Evolutionary conservation across 352 stramenopile genomes (phyloP).

Genomic region (Aphanomyces stellatus): DNA sequence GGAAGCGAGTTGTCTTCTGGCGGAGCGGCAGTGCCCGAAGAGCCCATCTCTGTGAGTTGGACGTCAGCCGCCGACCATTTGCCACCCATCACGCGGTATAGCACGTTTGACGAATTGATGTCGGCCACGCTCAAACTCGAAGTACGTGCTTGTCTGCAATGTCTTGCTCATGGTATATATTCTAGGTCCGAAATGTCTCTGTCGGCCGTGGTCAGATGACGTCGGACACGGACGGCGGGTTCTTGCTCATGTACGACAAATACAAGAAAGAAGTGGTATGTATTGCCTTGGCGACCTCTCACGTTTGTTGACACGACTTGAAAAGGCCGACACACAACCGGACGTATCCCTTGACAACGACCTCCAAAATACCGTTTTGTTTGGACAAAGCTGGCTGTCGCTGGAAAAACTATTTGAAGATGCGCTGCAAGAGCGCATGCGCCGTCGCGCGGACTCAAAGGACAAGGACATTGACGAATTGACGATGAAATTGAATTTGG

Average conservation of each 20-base stretch:
- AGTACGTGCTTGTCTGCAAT: constrained; percentile 24
- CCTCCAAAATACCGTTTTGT: constrained; percentile 77
- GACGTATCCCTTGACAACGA: constrained; percentile 70
- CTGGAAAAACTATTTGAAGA: constrained; percentile 86
- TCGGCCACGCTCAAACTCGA: constrained; percentile 80
- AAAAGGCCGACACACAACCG: constrained; percentile 28
- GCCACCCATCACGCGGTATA: constrained; percentile 78
- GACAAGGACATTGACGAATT: constrained; percentile 28
- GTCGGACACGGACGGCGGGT: constrained; percentile 72
- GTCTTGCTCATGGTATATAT: background rate
- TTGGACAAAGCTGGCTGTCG: constrained; percentile 82
- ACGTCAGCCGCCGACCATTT: constrained; percentile 55
- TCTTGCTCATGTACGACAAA: constrained; percentile 73
- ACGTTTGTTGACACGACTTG: background rate
- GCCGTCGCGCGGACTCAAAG: constrained; percentile 32
- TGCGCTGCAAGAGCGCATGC: constrained; percentile 75
- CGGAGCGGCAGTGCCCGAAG: constrained; percentile 60
- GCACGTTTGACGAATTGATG: constrained; percentile 87
- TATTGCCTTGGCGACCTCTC: background rate
- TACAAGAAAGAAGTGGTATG: constrained; percentile 73
- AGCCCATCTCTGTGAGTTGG: constrained; percentile 68
- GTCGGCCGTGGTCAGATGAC: constrained; percentile 79
- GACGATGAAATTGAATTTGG: constrained; percentile 31
- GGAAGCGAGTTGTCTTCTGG: background rate
- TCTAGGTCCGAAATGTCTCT: constrained; percentile 63